Evolutionary conservation across 345 rosid genomes (phyloP).

Genomic region (Laguncularia racemosa): DNA sequence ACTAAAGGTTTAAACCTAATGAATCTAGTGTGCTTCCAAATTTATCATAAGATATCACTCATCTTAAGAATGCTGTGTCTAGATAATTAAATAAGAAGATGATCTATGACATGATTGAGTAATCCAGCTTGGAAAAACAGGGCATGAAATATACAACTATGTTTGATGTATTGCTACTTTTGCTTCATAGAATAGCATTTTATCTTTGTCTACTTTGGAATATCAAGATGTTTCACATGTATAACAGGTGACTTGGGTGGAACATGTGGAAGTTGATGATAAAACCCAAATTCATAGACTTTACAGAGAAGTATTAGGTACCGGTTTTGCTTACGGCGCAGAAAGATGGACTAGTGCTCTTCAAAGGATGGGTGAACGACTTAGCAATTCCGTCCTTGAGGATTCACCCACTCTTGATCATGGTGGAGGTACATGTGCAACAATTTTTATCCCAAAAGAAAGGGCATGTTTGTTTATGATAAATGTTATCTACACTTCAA

Average conservation of each 20-base stretch:
- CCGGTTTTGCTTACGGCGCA: conserved; percentile 48
- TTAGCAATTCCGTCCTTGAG: conserved; percentile 15
- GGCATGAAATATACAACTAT: too few species aligned
- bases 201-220: background rate
- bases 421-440: conserved; percentile 28
- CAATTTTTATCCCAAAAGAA: background rate
- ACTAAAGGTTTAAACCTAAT: too few species aligned
- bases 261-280: conserved; percentile 70
- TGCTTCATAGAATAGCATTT: background rate
- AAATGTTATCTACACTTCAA: background rate
- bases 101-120: too few species aligned
- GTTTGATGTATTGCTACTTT: too few species aligned
- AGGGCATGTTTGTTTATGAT: background rate
- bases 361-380: conserved; percentile 56
- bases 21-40: background rate
- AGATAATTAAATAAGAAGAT: too few species aligned
- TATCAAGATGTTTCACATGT: background rate
- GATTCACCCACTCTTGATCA: conserved; percentile 13
- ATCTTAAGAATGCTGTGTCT: too few species aligned
- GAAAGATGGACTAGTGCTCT: conserved; percentile 51
- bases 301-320: conserved; percentile 35
- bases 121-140: too few species aligned
- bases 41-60: too few species aligned
- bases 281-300: conserved; percentile 39
- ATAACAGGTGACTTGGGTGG: conserved; percentile 68